Base-by-base conservation (phyloP, 1,284 basidiomycete species). In the Apiotrichum domesticum region DNA sequence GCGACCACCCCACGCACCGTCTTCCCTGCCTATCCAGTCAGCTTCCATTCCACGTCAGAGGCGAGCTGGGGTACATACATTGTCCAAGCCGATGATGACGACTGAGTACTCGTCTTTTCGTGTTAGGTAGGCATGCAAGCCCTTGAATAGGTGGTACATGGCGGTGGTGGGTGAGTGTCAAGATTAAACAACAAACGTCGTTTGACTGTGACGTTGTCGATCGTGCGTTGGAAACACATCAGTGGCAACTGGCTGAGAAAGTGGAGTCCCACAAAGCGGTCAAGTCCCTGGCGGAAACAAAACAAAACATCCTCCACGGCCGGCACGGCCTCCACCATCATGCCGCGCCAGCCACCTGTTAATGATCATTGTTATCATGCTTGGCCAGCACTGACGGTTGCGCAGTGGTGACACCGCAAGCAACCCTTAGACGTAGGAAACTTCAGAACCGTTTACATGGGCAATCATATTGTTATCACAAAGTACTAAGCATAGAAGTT, bases 41-140 rank as follows among this genome's bases (percentile, higher is more conserved):
- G 58, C 47, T 40, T 15, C 6, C 34, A 14, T 2, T 1, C 15
- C 14, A 13, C 37, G 13, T 2, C 29, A 29, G 29, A 29, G 29
- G 3, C 29, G 37, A 9, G 8, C 37, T 39, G 42, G 2, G 15
- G 7, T 6, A 42, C 50, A 6, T 43, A 75, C 75, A 67, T 79
- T 79, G 65, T 79, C 79, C 15, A 79, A 66, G 14, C 91, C 92
- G 54, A 96, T 85, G 68, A 96, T 95, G 56, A 95, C 88, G 35
- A 96, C 85, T 10, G 88, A 91, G 74, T 93, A 95, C 68, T 95
- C 90, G 64, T 95, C 91, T 77, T 95, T 95, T 64, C 88, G 85
- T 15, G 90, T 95, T 35, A 95, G 77, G 77, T 93, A 86, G 71
- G 89, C 85, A 76, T 94, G 87, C 11, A 95, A 79, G 37, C 92